Evolutionary conservation across 2,329 filamentous ascomycete species (phyloP).

Genomic region (Sphaerulina musiva): DNA sequence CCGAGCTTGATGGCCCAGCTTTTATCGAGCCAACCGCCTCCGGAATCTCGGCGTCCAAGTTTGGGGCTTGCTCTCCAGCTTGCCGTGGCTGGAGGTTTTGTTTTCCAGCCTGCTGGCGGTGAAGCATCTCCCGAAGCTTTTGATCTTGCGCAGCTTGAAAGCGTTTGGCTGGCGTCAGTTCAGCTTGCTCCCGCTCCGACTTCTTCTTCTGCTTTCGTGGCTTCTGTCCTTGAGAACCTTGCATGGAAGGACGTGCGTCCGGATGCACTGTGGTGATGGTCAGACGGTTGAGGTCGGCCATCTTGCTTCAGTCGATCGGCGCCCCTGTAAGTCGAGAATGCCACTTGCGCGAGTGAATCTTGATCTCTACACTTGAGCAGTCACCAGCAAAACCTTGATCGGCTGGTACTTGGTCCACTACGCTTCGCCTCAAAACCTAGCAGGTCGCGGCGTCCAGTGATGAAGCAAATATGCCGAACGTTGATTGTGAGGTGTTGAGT

Average conservation of each 20-base stretch:
- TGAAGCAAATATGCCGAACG: neutral
- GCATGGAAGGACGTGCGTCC: constrained; percentile 3
- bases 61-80: neutral
- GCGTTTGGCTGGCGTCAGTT: neutral
- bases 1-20: neutral
- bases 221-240: constrained; percentile 5
- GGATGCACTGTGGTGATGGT: constrained; percentile 6
- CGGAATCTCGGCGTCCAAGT: neutral
- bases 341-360: too few relatives aligned
- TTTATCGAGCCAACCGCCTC: neutral
- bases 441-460: too few relatives aligned
- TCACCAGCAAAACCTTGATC: too few relatives aligned
- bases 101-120: neutral
- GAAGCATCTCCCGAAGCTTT: neutral
- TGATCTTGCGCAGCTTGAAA: neutral
- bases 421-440: too few relatives aligned
- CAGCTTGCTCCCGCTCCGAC: neutral
- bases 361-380: too few relatives aligned
- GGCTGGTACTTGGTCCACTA: too few relatives aligned
- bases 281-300: constrained; percentile 6
- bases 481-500: neutral
- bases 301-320: neutral
- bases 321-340: too few relatives aligned
- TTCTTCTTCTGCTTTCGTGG: constrained; percentile 2
- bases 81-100: neutral